These are phyloP conservation scores for Melaleuca alternifolia DNA, from an alignment of 345 rosid species.

Conservation along the genomic window DNA sequence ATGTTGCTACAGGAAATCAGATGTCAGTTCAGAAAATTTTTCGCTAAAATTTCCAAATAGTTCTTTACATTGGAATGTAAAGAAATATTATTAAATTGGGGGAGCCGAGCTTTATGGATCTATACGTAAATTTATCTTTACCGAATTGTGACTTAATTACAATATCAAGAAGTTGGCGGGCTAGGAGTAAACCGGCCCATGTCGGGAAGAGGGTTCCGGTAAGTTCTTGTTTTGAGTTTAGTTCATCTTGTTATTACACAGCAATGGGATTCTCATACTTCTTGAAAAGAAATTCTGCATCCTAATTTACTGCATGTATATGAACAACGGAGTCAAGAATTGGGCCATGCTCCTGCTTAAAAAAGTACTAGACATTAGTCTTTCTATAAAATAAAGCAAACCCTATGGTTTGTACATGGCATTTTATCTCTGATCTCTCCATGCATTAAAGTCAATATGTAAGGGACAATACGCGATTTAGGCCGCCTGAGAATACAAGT, in stretches of 20 bases:
- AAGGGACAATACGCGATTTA: neutral
- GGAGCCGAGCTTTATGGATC: no score
- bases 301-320: neutral
- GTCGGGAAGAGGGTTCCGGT: neutral
- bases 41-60: no score
- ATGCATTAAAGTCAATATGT: fast-evolving
- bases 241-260: neutral
- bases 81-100: no score
- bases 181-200: no score
- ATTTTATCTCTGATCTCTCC: neutral
- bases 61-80: no score
- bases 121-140: no score
- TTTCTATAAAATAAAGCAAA: no score
- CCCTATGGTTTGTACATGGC: neutral
- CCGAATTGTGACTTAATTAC: no score
- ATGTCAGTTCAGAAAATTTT: no score
- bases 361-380: neutral
- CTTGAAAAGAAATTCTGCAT: no score
- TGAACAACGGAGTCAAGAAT: neutral
- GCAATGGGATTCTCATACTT: neutral
- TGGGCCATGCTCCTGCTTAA: neutral
- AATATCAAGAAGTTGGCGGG: no score
- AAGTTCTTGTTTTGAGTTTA: neutral
- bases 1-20: no score
- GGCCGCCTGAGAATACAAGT: neutral